phyloP scores from a whole-genome alignment of 495 filamentous ascomycete genomes.

The Hyaloscypha hepaticicola region DNA sequence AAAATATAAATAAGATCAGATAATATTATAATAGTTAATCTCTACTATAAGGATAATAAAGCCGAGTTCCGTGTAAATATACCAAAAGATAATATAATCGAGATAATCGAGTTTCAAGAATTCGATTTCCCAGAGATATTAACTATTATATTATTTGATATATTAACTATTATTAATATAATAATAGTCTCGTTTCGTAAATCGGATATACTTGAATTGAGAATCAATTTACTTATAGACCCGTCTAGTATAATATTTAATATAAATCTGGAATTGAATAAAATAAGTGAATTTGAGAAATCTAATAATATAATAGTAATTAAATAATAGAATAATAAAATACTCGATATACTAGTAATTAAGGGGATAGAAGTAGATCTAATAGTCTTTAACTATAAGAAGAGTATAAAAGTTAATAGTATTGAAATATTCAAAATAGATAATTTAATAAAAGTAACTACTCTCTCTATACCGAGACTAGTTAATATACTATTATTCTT shows the following conservation, averaged over 20 bases:
- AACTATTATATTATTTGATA: too few relatives aligned
- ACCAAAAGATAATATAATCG: neutral
- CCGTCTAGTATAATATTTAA: neutral
- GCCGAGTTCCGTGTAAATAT: neutral
- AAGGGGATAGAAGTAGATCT: neutral
- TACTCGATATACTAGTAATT: neutral
- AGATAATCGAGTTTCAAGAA: too few relatives aligned
- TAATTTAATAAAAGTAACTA: constrained; percentile 15
- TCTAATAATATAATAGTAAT: constrained; percentile 5
- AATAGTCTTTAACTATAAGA: neutral
- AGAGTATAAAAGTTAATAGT: neutral
- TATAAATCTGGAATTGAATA: neutral
- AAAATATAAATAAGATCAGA: neutral
- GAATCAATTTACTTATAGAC: neutral
- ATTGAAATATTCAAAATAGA: neutral
- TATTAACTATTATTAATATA: neutral
- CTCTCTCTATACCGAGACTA: constrained; percentile 1
- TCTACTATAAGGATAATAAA: neutral
- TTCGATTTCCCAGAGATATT: too few relatives aligned
- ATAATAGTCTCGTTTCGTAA: neutral
- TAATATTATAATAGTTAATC: constrained; percentile 5
- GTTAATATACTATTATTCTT: neutral
- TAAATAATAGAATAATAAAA: constrained; percentile 9
- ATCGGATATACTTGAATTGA: neutral
- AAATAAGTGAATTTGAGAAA: neutral